A percentile compares a stretch with the other conserved stretches of the same genome.
These are phyloP conservation scores for Ochetophila trinervis DNA, from an alignment of 306 rosid species.

Conservation along the genomic window DNA sequence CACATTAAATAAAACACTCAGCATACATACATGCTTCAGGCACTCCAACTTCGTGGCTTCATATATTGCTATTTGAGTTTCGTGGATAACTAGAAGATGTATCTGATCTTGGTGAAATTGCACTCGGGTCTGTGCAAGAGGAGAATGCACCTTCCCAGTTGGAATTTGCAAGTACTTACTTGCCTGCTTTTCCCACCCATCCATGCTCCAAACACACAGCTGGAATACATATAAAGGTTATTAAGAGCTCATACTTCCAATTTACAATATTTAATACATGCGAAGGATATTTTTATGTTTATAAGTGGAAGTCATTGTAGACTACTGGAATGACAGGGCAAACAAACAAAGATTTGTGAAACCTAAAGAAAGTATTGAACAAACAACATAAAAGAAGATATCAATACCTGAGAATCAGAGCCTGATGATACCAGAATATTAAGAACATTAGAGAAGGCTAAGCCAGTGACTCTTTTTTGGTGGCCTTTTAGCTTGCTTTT, in stretches of 20 bases:
- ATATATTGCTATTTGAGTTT: conserved; percentile 34
- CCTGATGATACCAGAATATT: conserved; percentile 38
- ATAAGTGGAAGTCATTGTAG: too few relatives aligned
- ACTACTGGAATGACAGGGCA: background rate
- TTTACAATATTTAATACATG: background rate
- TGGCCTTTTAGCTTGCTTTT: conserved; percentile 26
- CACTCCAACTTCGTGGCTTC: conserved; percentile 31
- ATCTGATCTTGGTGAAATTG: conserved; percentile 29
- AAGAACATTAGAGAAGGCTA: conserved; percentile 32
- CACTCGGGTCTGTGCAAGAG: conserved; percentile 24
- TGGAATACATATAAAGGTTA: conserved; percentile 10
- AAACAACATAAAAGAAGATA: background rate
- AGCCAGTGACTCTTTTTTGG: conserved; percentile 29
- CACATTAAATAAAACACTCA: background rate
- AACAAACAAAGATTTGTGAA: background rate
- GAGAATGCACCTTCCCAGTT: background rate
- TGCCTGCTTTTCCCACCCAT: conserved; percentile 20
- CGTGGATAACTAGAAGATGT: conserved; percentile 28
- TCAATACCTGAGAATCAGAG: conserved; percentile 29
- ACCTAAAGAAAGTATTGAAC: background rate
- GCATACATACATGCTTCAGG: conserved; percentile 29
- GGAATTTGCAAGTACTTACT: conserved; percentile 18
- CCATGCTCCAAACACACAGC: conserved; percentile 31
- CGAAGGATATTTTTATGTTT: too few relatives aligned
- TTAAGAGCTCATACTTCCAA: background rate